These are phyloP conservation scores for Hemileia vastatrix DNA, from an alignment of 1,284 basidiomycete species.

Conservation along the genomic window DNA sequence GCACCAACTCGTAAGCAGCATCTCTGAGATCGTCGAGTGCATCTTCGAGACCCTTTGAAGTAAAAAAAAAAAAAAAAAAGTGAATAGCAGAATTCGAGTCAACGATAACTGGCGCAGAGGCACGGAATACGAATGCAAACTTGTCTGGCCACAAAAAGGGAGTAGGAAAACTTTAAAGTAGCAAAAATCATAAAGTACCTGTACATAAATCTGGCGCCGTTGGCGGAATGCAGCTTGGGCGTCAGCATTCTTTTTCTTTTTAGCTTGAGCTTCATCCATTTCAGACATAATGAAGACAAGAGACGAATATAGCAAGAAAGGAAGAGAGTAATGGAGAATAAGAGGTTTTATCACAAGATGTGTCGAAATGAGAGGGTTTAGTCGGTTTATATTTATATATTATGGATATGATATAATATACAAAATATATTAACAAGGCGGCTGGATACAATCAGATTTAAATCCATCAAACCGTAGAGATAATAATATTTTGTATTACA, in stretches of 20 bases:
- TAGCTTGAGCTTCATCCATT: slow-evolving; percentile 9
- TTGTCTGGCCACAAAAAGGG: neutral
- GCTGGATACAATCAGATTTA: too few species aligned
- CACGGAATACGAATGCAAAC: neutral
- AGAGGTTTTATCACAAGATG: too few species aligned
- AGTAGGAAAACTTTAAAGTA: neutral
- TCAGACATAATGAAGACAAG: too few species aligned
- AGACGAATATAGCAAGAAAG: too few species aligned
- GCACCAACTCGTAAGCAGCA: slow-evolving; percentile 15
- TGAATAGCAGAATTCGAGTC: neutral
- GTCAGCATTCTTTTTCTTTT: slow-evolving; percentile 21
- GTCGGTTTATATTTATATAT: too few species aligned
- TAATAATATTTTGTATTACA: too few species aligned
- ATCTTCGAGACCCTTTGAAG: slow-evolving; percentile 12
- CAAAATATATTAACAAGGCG: too few species aligned
- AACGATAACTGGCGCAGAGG: neutral
- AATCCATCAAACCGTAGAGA: too few species aligned
- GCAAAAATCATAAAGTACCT: neutral
- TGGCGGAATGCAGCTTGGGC: slow-evolving; percentile 19
- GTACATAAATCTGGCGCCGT: slow-evolving; percentile 19
- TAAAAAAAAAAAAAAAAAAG: slow-evolving; percentile 3
- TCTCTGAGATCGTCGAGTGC: slow-evolving; percentile 7
- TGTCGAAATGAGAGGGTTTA: too few species aligned
- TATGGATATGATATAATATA: too few species aligned
- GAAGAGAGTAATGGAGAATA: too few species aligned